Percentiles rank a stretch among this genome's conserved stretches.
These are phyloP conservation scores for Scheffersomyces lignosus DNA, from an alignment of 805 yeast genomes.

Conservation along the genomic window DNA sequence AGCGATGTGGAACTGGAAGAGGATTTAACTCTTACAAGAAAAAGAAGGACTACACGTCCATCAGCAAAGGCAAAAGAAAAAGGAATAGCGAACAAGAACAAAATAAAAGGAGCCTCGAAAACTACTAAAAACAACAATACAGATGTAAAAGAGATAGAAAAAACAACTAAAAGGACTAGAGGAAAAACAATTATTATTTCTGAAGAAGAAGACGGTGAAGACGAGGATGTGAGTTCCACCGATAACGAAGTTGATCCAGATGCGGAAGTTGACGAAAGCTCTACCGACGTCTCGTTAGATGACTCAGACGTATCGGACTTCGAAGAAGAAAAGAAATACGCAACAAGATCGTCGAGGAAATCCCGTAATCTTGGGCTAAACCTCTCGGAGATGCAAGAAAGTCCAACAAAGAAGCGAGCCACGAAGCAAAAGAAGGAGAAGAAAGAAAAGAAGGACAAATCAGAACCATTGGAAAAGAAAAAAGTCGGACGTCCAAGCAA, in stretches of 20 bases:
- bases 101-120: not conserved
- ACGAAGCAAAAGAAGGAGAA: conserved; percentile 1
- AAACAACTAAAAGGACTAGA: not conserved
- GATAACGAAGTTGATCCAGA: conserved; percentile 6
- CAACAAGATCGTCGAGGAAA: not conserved
- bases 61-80: conserved; percentile 1
- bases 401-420: not conserved
- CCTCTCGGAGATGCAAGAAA: not conserved
- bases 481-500: conserved; percentile 31
- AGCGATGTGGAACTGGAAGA: conserved; percentile 24
- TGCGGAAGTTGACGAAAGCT: conserved; percentile 8
- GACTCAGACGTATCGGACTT: too few species aligned
- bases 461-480: conserved; percentile 6
- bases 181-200: not conserved
- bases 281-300: conserved; percentile 5
- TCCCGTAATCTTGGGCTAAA: not conserved
- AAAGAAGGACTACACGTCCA: conserved; percentile 2
- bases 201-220: conserved; percentile 3
- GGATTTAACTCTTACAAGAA: conserved; percentile 12
- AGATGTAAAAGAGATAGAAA: not conserved
- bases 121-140: not conserved
- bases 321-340: not conserved
- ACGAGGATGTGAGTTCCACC: not conserved
- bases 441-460: conserved; percentile 2
- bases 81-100: not conserved